Evolutionary conservation across 2,329 filamentous ascomycete species (phyloP), one percentile per base, ranked within the genome.

Genomic region (Nothopassalora personata): DNA sequence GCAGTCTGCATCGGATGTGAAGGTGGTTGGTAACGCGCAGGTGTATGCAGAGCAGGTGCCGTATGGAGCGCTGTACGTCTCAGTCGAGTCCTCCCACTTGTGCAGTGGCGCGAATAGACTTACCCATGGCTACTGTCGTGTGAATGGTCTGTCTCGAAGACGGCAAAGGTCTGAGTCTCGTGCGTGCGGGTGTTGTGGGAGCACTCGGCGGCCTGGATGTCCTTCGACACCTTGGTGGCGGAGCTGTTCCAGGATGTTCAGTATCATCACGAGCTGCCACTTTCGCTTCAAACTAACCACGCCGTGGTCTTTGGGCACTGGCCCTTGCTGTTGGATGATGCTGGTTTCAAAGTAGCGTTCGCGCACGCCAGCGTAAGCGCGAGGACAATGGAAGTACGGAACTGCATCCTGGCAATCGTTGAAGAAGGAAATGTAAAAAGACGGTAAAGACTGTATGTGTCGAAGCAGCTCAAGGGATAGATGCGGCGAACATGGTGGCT

Each of bases 1-100:
- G 65, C 67, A 76, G 62, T 77, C 75, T 1, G 63, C 63, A 27
- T 72, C 64, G n/a, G 60, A 45, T 31, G 70, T 67, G 19, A 66
- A 66, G 10, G 71, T 64, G 1, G 64, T 64, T 10, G 56, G 63
- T 0, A 68, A 70, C 0, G 75, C 63, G 66, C 75, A 78, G 1
- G 74, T 77, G 65, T 77, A 79, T 1, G 75, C 75, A n/a, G 61
- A 67, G 67, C 76, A 81, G 3, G 77, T 80, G 1, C 78, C 79
- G 64, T 81, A 81, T 1, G 78, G 78, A 2, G 72, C 74, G n/a
- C 60, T 56, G 43, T 13, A 15, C 19, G 15, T 3, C 15, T 55
- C 27, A 48, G 34, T 19, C 9, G 30, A 23, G 11, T 45, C 9
- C n/a, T 43, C 10, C 13, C 46, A 43, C 33, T 9, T 4, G 4